Base-by-base conservation (phyloP, 2,329 filamentous ascomycete genomes). In the Thermomyces lanuginosus region DNA sequence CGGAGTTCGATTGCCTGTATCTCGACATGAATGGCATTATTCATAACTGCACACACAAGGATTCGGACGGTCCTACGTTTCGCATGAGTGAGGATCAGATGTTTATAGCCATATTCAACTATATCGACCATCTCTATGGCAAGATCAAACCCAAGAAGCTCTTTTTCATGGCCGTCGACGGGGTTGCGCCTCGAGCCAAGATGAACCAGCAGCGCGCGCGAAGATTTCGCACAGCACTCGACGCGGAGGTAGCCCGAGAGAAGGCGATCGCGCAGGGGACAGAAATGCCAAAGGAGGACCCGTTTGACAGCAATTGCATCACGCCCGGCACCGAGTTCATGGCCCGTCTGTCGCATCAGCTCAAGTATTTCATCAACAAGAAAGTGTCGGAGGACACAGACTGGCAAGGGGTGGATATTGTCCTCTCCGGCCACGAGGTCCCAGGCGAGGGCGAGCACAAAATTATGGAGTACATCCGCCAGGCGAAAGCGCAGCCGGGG, bases 61-160 rank as follows among this genome's bases (percentile, higher is more conserved):
- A 98, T 57, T 76, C 81, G 13, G 84, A 91, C 48, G 84, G 86
- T 49, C 73, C 83, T 3, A 82, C 81, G 1, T 91, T 91, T 46
- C 82, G 89, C 29, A 75, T 95, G 57, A 86, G 77, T 31, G 91
- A 98, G 53, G 86, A 98, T 53, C 81, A 93, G 55, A 98, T 98
- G 89, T 98, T 98, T 50, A 93, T 98, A 41, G 79, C 83, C 32
- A 98, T 98, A 45, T 98, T 98, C 70, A 95, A 95, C 58, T 98
- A 98, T 54, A 98, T 98, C 40, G 89, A 98, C 56, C 89, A 98
- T 60, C 58, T 98, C 28, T 98, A 92, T 54, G 84, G 86, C 43
- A 98, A 93, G 57, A 98, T 98, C 50, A 95, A 95, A 56, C 89
- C 89, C 8, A 86, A 92, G 58, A 76, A 93, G 63, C 69, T 98